Conservation (phyloP, 306 rosid genomes). For the Macrotyloma uniflorum region DNA sequence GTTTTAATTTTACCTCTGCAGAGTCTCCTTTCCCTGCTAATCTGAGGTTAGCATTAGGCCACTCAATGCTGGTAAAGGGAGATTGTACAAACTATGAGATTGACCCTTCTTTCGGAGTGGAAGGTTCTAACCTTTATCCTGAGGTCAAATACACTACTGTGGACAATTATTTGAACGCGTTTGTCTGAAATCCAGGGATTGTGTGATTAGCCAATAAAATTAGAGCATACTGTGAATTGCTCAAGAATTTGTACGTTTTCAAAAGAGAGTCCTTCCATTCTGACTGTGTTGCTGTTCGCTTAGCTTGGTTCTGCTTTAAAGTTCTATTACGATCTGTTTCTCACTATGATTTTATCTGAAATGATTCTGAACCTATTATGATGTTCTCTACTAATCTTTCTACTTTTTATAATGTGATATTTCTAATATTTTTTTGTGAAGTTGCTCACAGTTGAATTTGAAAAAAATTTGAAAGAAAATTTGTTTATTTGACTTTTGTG, state of each 20-base stretch:
- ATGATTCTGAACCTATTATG: too few species aligned
- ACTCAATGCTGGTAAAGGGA: conserved; percentile 39
- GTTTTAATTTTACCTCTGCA: conserved; percentile 5
- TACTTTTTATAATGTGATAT: too few species aligned
- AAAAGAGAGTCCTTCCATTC: not conserved
- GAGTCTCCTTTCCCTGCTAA: conserved; percentile 46
- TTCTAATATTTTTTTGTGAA: too few species aligned
- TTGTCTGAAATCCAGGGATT: conserved; percentile 35
- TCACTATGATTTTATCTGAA: too few species aligned
- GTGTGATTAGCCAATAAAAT: not conserved
- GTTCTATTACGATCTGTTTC: not conserved
- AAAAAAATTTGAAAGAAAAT: too few species aligned
- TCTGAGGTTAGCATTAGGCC: conserved; percentile 33
- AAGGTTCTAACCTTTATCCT: conserved; percentile 53
- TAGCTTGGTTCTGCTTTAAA: not conserved
- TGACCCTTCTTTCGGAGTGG: conserved; percentile 44
- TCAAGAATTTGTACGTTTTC: not conserved
- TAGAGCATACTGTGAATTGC: not conserved
- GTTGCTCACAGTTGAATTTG: too few species aligned
- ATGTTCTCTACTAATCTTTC: too few species aligned
- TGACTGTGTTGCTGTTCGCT: not conserved
- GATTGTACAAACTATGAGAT: conserved; percentile 41
- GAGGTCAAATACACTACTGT: conserved; percentile 48
- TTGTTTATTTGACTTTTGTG: too few species aligned
- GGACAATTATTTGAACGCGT: conserved; percentile 38